Base-by-base conservation (phyloP, 352 stramenopile species). In the Phytopythium delawarense region DNA sequence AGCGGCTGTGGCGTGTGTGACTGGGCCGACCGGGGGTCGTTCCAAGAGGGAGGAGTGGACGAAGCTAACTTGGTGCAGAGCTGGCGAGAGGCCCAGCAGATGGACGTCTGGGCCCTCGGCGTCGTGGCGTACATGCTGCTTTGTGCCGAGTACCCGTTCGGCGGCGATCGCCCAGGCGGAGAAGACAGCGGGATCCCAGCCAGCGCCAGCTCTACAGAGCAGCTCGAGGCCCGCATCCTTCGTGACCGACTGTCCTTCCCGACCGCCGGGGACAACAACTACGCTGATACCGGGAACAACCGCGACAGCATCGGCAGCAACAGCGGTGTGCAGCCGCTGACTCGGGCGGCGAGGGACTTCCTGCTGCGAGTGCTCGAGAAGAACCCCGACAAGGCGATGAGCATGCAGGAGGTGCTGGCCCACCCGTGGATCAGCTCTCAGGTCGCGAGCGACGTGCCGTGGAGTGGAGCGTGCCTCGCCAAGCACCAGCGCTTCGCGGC, bases 61-160 rank as follows among this genome's bases (percentile, higher is more conserved):
- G 65, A 72, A 28, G 53, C 69, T 7, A 62, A 67, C 20, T 40
- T 75, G 11, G 63, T 87, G 55, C 57, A 34, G 15, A 79, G 65
- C 54, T 92, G 83, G 83, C 57, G 53, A 30, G 75, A 90, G 20
- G 86, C 80, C 0, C 74, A 78, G 40, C 86, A 92, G 49, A 44
- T 92, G 9, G 86, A 94, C 62, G 57, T 84, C 11, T 94, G 79
- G 78, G 80, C 83, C 2, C 69, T 94, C 8, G 86, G 86, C 4
- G 75, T 94, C 28, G 89, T 79, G 7, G 78, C 91, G 59, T 91
- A 84, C 55, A 67, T 87, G 51, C 69, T 93, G 62, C 64, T 93
- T 2, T 91, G 76, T 37, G 78, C 72, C 2, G 65, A 65, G 16
- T 90, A 86, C 54, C 84, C 84, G 1, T 92, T 91, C 45, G 61